A percentile compares a stretch with the other conserved stretches of the same genome.
phyloP scores from a whole-genome alignment of 345 rosid genomes.

The Clausena lansium region DNA sequence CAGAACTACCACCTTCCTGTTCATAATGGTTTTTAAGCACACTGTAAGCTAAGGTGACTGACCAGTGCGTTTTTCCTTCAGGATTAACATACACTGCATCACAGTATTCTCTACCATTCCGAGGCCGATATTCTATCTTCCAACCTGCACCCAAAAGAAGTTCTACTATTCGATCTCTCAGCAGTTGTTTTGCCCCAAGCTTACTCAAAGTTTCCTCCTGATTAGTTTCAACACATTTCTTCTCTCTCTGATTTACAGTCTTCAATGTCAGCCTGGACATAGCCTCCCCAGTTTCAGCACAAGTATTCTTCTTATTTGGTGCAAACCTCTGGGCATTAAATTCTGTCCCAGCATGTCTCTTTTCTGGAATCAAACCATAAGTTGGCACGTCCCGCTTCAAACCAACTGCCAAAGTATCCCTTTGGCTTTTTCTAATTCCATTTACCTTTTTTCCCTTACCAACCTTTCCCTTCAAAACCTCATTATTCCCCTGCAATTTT shows the following conservation, averaged over 20 bases:
- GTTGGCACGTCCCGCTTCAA: slow-evolving; percentile 22
- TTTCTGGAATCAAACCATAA: slow-evolving; percentile 19
- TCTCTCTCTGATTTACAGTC: slow-evolving; percentile 12
- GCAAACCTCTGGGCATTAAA: slow-evolving; percentile 18
- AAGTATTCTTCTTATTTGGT: slow-evolving; percentile 20
- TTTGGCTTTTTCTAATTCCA: slow-evolving; percentile 26
- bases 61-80: slow-evolving; percentile 93
- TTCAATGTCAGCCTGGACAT: slow-evolving; percentile 14
- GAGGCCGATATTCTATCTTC: slow-evolving; percentile 78
- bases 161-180: slow-evolving; percentile 68
- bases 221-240: slow-evolving; percentile 20
- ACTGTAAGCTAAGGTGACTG: slow-evolving; percentile 81
- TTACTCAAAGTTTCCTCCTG: slow-evolving; percentile 22
- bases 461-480: slow-evolving; percentile 3
- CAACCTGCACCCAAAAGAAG: slow-evolving; percentile 83
- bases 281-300: slow-evolving; percentile 16
- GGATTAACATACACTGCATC: slow-evolving; percentile 96
- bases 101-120: slow-evolving; percentile 48
- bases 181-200: slow-evolving; percentile 39
- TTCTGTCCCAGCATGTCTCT: slow-evolving; percentile 13
- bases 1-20: slow-evolving; percentile 32
- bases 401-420: slow-evolving; percentile 15
- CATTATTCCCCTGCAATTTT: slow-evolving; percentile 5
- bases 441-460: slow-evolving; percentile 21
- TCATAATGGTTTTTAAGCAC: slow-evolving; percentile 55